phyloP scores from a whole-genome alignment of 2,329 filamentous ascomycete genomes.

The Aphanoascus verrucosus region DNA sequence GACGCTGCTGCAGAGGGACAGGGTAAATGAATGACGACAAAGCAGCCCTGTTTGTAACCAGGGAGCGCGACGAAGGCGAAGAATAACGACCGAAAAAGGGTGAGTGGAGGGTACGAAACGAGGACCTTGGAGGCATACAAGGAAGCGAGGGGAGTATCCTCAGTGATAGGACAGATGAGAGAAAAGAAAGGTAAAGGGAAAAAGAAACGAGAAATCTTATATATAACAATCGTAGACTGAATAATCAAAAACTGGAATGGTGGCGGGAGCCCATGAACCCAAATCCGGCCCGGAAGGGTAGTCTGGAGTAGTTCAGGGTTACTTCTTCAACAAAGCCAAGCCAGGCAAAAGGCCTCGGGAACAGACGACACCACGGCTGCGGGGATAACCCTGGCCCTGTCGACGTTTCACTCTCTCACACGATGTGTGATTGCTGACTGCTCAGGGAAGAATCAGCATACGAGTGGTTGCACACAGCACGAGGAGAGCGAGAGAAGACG shows the following conservation, averaged over 20 bases:
- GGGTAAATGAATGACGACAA: slow-evolving; percentile 2
- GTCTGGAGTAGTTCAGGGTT: slow-evolving; percentile 4
- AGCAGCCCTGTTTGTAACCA: slow-evolving; percentile 2
- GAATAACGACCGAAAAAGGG: slow-evolving; percentile 1
- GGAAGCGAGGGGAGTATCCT: slow-evolving; percentile 6
- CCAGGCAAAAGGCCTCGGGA: neutral
- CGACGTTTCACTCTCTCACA: slow-evolving; percentile 5
- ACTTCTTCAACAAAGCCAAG: slow-evolving; percentile 6
- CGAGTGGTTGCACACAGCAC: neutral
- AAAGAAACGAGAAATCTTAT: neutral
- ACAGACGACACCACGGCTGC: neutral
- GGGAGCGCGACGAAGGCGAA: neutral
- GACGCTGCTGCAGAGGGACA: neutral
- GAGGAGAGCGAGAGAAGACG: neutral
- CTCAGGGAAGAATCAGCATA: neutral
- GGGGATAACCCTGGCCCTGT: slow-evolving; percentile 3
- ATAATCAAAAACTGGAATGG: neutral
- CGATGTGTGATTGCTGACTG: slow-evolving; percentile 2
- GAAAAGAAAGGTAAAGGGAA: neutral
- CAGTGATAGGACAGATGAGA: slow-evolving; percentile 2
- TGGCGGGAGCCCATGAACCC: slow-evolving; percentile 1
- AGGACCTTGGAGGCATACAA: slow-evolving; percentile 17
- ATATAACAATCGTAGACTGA: neutral
- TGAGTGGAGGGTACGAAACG: slow-evolving; percentile 5
- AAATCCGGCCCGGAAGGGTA: neutral